Evolutionary conservation across 2,329 filamentous ascomycete species (phyloP), one percentile per base, ranked within the genome.

Genomic region (Calonectria hawksworthii): DNA sequence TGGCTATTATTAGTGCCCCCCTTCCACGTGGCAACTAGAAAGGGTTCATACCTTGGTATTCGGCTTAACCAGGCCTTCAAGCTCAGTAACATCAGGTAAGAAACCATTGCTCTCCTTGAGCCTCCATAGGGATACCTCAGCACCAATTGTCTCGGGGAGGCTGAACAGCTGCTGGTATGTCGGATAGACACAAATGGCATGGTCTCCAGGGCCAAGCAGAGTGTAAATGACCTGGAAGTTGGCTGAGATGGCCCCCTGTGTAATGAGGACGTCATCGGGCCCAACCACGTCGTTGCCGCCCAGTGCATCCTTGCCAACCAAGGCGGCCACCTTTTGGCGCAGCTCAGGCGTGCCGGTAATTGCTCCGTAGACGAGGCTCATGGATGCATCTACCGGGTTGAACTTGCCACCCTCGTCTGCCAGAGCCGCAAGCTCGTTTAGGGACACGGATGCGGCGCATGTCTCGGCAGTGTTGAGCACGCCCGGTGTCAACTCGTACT

Each of bases 141-240:
- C 95, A 0, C 95, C 95, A 7, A 98, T 86, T 47, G 92, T 93
- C 77, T 89, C 88, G 0, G 95, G 95, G 0, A 98, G 91, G 13
- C 92, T 88, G 82, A 96, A 97, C 1, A 98, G 89, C 80, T 97
- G 95, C 83, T 97, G 94, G 80, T 97, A 98, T 0, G 95, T 96
- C 16, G 96, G 95, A 82, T 96, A 95, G 73, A 97, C 94, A 81
- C 94, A 97, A 73, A 98, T 90, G 61, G 96, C 94, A 88, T 98
- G 95, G 82, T 98, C 61, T 28, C 93, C 94, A 0, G 92, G 91
- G 0, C 91, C 91, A 2, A 97, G 83, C 9, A 97, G 87, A 1
- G 93, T 88, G 83, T 96, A 96, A 10, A 97, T 89, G 3, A 93
- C 86, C n/a, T 97, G 86, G 79, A 95, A 95, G 82, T 98, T 98